Base-by-base conservation (phyloP, 2,329 filamentous ascomycete species). In the Colletotrichum sp. region DNA sequence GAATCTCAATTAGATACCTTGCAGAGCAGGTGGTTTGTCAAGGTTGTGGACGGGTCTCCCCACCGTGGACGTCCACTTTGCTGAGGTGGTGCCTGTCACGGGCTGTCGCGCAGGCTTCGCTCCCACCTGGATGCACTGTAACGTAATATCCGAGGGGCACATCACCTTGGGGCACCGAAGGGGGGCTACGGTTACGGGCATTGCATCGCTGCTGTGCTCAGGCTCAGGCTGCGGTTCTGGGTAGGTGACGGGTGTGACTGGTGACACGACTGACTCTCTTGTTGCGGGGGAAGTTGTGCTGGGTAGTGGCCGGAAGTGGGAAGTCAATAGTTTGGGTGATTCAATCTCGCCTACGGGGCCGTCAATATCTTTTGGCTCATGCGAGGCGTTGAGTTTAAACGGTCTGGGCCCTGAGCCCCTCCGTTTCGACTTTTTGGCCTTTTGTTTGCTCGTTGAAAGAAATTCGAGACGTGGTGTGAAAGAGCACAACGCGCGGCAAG, bases 81-180 rank as follows among this genome's bases (percentile, higher is more conserved):
- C 12, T 63, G 59, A 34, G 66, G 71, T 61, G 52, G 32, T 65
- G 68, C 67, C 72, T 71, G 67, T 70, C 71, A 28, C n/a, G 48
- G 59, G 67, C 59, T 71, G 67, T 28, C 21, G 32, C 30, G 72
- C 21, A 26, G 9, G 43, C 21, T 18, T 28, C n/a, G 18, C 52
- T 39, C 60, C 63, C 48, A 71, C 34, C 68, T 72, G 63, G 39
- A 64, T 77, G 72, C 72, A 61, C 68, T 75, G 75, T 72, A 77
- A 77, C 68, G 75, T 77, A 69, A 75, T 77, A 77, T 75, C 48
- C 75, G 75, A 75, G 52, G 36, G 48, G 64, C 16, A 43, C 48
- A 39, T 59, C 39, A 67, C 43, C 39, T 57, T 43, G 60, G 24
- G 59, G 34, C 28, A n/a, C 18, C 28, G 66, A 32, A 52, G 43